Percentiles rank a stretch among this genome's conserved stretches.
These are phyloP conservation scores for Didymella exigua DNA, from an alignment of 2,329 filamentous ascomycete species.

Conservation along the genomic window DNA sequence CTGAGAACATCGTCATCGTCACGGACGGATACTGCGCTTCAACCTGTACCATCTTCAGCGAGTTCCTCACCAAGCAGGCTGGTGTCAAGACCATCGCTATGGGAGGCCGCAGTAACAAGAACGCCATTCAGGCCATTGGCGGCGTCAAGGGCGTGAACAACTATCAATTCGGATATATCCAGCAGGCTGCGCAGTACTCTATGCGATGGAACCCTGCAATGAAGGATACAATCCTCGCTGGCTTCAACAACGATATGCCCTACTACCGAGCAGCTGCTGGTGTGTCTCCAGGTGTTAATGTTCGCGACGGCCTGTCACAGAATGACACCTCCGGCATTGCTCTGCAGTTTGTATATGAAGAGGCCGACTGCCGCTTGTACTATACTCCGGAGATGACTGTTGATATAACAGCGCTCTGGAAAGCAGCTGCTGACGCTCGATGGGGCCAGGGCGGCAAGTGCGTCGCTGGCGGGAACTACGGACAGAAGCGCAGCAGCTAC, in stretches of 20 bases:
- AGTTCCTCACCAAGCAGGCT: slow-evolving; percentile 59
- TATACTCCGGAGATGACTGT: slow-evolving; percentile 51
- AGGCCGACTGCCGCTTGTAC: slow-evolving; percentile 49
- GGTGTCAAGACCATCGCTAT: slow-evolving; percentile 61
- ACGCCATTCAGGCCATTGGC: slow-evolving; percentile 61
- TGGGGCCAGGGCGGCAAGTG: slow-evolving; percentile 44
- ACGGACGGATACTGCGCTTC: slow-evolving; percentile 65
- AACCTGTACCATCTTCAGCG: slow-evolving; percentile 63
- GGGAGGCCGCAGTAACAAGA: slow-evolving; percentile 55
- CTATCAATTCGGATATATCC: slow-evolving; percentile 42
- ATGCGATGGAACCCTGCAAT: slow-evolving; percentile 30
- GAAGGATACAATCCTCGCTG: slow-evolving; percentile 34
- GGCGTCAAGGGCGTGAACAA: slow-evolving; percentile 59
- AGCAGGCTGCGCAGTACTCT: slow-evolving; percentile 30
- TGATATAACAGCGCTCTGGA: slow-evolving; percentile 47
- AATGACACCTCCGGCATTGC: slow-evolving; percentile 42
- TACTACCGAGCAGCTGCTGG: slow-evolving; percentile 27
- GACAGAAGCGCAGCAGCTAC: slow-evolving; percentile 26
- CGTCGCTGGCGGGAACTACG: slow-evolving; percentile 30
- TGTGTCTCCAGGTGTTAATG: slow-evolving; percentile 37
- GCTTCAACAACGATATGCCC: slow-evolving; percentile 35
- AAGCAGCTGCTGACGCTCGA: slow-evolving; percentile 45
- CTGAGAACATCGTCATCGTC: slow-evolving; percentile 60
- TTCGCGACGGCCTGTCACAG: slow-evolving; percentile 42
- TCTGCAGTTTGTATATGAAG: slow-evolving; percentile 49